Percentiles rank a stretch among this genome's conserved stretches.
These are phyloP conservation scores for Umbellularia californica DNA, from an alignment of 164 flowering plant species.

Conservation along the genomic window DNA sequence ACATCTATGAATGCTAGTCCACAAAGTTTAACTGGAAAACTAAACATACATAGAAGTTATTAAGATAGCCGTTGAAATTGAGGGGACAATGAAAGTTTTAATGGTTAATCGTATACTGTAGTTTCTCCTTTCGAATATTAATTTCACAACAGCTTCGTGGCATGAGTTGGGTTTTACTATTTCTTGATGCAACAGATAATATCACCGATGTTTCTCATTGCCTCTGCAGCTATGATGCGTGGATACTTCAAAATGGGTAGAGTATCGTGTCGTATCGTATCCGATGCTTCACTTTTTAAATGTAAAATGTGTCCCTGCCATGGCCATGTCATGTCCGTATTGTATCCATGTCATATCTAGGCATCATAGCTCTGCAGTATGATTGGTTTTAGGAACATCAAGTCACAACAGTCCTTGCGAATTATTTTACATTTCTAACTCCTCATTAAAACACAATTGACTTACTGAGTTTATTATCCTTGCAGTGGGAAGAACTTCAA, in stretches of 20 bases:
- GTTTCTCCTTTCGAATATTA: neutral
- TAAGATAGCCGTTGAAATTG: neutral
- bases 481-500: conserved; percentile 90
- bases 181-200: neutral
- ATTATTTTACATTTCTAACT: neutral
- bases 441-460: neutral
- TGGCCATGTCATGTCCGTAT: no score
- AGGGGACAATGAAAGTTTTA: neutral
- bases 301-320: no score
- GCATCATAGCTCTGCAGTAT: no score
- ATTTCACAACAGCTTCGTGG: neutral
- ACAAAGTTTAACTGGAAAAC: neutral
- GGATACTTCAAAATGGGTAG: no score
- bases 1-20: neutral
- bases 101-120: no score
- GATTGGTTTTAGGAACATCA: no score
- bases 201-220: neutral
- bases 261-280: neutral
- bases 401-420: neutral
- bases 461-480: neutral
- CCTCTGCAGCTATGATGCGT: no score
- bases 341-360: no score
- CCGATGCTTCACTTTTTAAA: no score
- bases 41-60: neutral
- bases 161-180: neutral